These are phyloP conservation scores for thale cress (Arabidopsis thaliana) DNA, from an alignment of 345 rosid genomes.

Conservation along the genomic window TAIR10.1 NC_003075.7:18382501-18383000, in stretches of 20 bases:
- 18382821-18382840: slow-evolving; percentile 60
- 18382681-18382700: slow-evolving; percentile 60
- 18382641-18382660: slow-evolving; percentile 50
- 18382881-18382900: slow-evolving; percentile 57
- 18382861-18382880: slow-evolving; percentile 58
- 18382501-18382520: background rate
- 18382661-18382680: slow-evolving; percentile 58
- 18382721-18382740: slow-evolving; percentile 70
- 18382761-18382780: slow-evolving; percentile 55
- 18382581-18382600: slow-evolving; percentile 2
- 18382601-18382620: slow-evolving; percentile 35
- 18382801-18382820: slow-evolving; percentile 34
- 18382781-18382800: slow-evolving; percentile 72
- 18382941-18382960: slow-evolving; percentile 45
- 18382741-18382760: slow-evolving; percentile 42
- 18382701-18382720: slow-evolving; percentile 48
- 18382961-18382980: slow-evolving; percentile 62
- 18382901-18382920: slow-evolving; percentile 56
- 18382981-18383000: slow-evolving; percentile 61
- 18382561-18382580: background rate
- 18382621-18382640: slow-evolving; percentile 57
- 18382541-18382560: background rate
- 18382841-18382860: slow-evolving; percentile 58
- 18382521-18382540: background rate
- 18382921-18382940: slow-evolving; percentile 61